Percentiles rank a stretch among this genome's conserved stretches.
phyloP scores from a whole-genome alignment of 2,329 filamentous ascomycete species.

The Ophiosphaerella narmari region DNA sequence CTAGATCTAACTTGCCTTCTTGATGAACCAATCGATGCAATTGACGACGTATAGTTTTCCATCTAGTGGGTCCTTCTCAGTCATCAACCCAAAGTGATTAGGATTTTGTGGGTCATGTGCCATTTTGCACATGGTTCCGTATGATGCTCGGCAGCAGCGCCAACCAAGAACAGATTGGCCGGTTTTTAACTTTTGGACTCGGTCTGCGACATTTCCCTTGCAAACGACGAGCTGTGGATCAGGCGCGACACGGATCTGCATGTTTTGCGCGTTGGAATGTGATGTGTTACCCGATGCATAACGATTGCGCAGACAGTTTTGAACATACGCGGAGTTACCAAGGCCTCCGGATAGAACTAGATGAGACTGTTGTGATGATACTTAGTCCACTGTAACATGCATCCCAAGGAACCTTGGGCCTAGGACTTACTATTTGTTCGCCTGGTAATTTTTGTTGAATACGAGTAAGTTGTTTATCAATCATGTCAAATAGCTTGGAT shows the following conservation, averaged over 20 bases:
- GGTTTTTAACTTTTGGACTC: slow-evolving; percentile 53
- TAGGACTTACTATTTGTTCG: slow-evolving; percentile 29
- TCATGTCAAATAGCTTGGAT: slow-evolving; percentile 32
- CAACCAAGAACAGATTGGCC: slow-evolving; percentile 50
- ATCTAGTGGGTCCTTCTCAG: slow-evolving; percentile 34
- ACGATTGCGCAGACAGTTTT: slow-evolving; percentile 35
- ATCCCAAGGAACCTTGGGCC: too few species aligned
- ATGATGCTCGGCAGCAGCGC: slow-evolving; percentile 43
- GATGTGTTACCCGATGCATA: slow-evolving; percentile 30
- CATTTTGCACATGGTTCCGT: slow-evolving; percentile 45
- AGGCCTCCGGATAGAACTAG: slow-evolving; percentile 51
- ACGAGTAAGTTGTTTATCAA: slow-evolving; percentile 36
- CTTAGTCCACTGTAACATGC: too few species aligned
- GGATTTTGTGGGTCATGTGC: slow-evolving; percentile 39
- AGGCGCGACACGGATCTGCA: slow-evolving; percentile 42
- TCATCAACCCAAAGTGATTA: slow-evolving; percentile 24
- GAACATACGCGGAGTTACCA: slow-evolving; percentile 49
- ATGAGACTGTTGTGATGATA: slow-evolving; percentile 19
- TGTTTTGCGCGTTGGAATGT: slow-evolving; percentile 21
- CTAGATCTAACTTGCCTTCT: slow-evolving; percentile 9
- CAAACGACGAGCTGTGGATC: slow-evolving; percentile 62
- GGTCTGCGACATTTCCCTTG: slow-evolving; percentile 57
- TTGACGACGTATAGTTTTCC: slow-evolving; percentile 43
- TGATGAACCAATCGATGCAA: slow-evolving; percentile 45
- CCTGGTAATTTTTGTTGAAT: slow-evolving; percentile 30